phyloP scores from a whole-genome alignment of 768 basidiomycete species.

The Macrolepiota albuminosa region DNA sequence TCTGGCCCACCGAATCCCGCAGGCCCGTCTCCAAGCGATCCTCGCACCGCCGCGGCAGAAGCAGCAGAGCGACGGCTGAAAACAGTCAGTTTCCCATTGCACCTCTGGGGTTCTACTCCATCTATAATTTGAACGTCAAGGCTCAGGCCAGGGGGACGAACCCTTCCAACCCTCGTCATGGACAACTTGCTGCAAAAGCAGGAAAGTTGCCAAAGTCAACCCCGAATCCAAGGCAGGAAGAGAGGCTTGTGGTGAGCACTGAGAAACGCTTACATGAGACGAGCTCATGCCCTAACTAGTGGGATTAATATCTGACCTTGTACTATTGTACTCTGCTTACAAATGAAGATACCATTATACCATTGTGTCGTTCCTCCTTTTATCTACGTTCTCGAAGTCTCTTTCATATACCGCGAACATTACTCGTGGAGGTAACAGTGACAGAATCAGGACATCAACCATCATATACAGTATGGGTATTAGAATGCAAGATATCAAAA shows the following conservation, averaged over 20 bases:
- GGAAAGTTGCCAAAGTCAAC: slow-evolving; percentile 32
- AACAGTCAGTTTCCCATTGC: slow-evolving; percentile 36
- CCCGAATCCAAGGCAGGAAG: slow-evolving; percentile 29
- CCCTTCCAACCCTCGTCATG: slow-evolving; percentile 41
- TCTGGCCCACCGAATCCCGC: slow-evolving; percentile 25
- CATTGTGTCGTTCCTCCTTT: neutral
- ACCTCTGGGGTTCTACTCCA: slow-evolving; percentile 10
- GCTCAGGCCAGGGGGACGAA: slow-evolving; percentile 39
- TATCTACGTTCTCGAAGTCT: neutral
- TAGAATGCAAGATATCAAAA: slow-evolving; percentile 17
- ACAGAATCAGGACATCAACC: slow-evolving; percentile 4
- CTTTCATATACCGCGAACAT: neutral
- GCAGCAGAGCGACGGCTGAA: slow-evolving; percentile 58
- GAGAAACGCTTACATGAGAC: slow-evolving; percentile 4
- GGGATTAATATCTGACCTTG: slow-evolving; percentile 14
- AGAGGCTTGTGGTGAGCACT: slow-evolving; percentile 23
- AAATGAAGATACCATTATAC: neutral
- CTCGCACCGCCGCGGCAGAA: slow-evolving; percentile 53
- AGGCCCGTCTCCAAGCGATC: slow-evolving; percentile 29
- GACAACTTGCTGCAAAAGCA: slow-evolving; percentile 39
- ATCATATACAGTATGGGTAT: slow-evolving; percentile 17
- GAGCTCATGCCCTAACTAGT: slow-evolving; percentile 15
- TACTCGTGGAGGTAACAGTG: neutral
- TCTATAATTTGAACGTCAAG: slow-evolving; percentile 24
- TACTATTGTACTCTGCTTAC: neutral